Evolutionary conservation across 2,329 filamentous ascomycete genomes (phyloP), one percentile per base, ranked within the genome.

Genomic region (Thielaviopsis musarum): DNA sequence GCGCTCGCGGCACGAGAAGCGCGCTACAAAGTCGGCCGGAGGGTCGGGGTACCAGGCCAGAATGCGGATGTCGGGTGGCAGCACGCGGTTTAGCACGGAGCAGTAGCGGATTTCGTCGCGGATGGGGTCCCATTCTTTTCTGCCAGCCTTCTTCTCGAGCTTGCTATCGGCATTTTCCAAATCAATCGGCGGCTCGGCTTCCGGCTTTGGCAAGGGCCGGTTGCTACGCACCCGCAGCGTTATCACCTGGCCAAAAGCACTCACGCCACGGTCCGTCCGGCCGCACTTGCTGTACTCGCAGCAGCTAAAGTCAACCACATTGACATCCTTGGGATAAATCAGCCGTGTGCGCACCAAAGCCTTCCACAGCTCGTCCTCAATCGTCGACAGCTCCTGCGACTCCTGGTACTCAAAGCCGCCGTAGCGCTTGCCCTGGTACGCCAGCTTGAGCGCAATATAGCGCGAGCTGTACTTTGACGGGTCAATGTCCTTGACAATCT

Each of bases 281-380:
- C 93, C 93, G 67, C 91, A 96, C 71, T 98, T 98, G 41, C 87
- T 90, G 70, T 97, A 98, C 62, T 95, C 87, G 70, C 83, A 91
- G 7, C 84, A 84, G 38, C 87, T 82, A 79, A 89, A 95, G 70
- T 88, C 85, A 26, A 96, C 75, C 58, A 79, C 72, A 10, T 81
- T 76, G 19, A 76, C 76, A 65, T 77, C 75, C 61, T 79, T 73
- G 17, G 89, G 87, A 63, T 86, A 85, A 61, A 98, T 94, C 62
- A 98, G 75, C 58, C 86, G 81, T 5, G 87, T 82, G 70, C 87
- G 91, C 59, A 84, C 82, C 64, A 98, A 73, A 0, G 91, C 93
- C 71, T 91, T 91, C 88, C 90, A 98, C 55, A 98, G 69, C 71
- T 91, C 87, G 71, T 95, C 90, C 71, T 98, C 93, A 63, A 98